phyloP scores from a whole-genome alignment of 192 early-diverging fungal genomes.

The Backusella mclennaniae region DNA sequence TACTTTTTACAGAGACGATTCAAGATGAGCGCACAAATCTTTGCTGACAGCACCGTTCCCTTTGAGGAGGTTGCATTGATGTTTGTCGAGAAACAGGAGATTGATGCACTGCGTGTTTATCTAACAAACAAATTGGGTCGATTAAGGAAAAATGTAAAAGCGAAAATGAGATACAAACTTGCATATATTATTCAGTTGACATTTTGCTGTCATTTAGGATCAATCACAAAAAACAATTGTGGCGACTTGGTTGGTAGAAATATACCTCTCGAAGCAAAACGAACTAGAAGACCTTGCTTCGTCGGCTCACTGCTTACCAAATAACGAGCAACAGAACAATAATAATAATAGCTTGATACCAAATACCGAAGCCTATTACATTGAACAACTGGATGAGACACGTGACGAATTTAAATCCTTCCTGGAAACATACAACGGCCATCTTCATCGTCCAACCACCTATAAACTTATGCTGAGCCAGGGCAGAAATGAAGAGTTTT shows the following conservation, averaged over 20 bases:
- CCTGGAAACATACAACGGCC: slow-evolving; percentile 62
- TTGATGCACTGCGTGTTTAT: slow-evolving; percentile 74
- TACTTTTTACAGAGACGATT: slow-evolving; percentile 76
- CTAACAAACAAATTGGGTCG: slow-evolving; percentile 72
- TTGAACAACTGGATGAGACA: slow-evolving; percentile 59
- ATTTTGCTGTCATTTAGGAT: slow-evolving; percentile 46
- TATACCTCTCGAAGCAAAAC: slow-evolving; percentile 80
- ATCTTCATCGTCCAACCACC: slow-evolving; percentile 66
- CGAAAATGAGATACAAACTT: not conserved
- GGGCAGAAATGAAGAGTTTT: slow-evolving; percentile 76
- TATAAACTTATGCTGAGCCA: slow-evolving; percentile 87
- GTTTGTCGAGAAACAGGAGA: slow-evolving; percentile 73
- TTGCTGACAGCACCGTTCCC: slow-evolving; percentile 73
- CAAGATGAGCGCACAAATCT: slow-evolving; percentile 79
- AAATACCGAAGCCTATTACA: slow-evolving; percentile 42
- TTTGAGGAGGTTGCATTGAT: slow-evolving; percentile 94
- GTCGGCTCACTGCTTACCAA: slow-evolving; percentile 22
- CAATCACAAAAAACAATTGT: slow-evolving; percentile 77
- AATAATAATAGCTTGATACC: slow-evolving; percentile 25
- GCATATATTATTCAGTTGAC: not conserved
- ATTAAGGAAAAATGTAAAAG: slow-evolving; percentile 56
- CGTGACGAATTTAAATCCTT: slow-evolving; percentile 74
- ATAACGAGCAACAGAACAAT: not conserved
- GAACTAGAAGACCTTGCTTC: slow-evolving; percentile 52
- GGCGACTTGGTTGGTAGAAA: slow-evolving; percentile 87